These are phyloP conservation scores for Solanum tarijense DNA, from an alignment of 257 asterid genomes.

Conservation along the genomic window DNA sequence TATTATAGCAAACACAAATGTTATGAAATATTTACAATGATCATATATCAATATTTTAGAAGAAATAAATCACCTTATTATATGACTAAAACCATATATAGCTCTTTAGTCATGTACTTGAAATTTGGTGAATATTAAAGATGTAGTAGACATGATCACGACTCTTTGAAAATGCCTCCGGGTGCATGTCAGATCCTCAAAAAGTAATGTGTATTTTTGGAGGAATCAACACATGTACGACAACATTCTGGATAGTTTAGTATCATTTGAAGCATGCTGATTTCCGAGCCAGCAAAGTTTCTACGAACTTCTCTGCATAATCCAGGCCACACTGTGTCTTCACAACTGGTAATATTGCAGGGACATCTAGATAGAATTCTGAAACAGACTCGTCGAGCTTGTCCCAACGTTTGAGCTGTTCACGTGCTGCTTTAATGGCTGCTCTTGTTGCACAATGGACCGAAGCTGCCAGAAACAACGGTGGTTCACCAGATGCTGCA, in stretches of 20 bases:
- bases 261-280: not conserved
- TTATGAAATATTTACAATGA: too few relatives aligned
- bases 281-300: slow-evolving; percentile 11
- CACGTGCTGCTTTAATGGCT: slow-evolving; percentile 58
- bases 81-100: not conserved
- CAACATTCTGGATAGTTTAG: not conserved
- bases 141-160: not conserved
- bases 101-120: not conserved
- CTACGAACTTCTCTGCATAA: slow-evolving; percentile 36
- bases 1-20: not conserved
- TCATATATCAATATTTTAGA: not conserved
- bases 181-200: not conserved
- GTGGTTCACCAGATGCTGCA: slow-evolving; percentile 90
- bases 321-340: slow-evolving; percentile 59
- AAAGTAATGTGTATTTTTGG: not conserved
- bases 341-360: slow-evolving; percentile 65
- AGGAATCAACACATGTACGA: not conserved
- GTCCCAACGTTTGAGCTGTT: slow-evolving; percentile 49
- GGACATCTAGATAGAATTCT: slow-evolving; percentile 43
- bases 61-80: not conserved
- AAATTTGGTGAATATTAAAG: not conserved
- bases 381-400: slow-evolving; percentile 28
- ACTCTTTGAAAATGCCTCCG: not conserved
- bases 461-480: slow-evolving; percentile 62
- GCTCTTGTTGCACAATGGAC: slow-evolving; percentile 75